Evolutionary conservation across 2,329 filamentous ascomycete genomes (phyloP).

Genomic region (Hymenoscyphus repandus): DNA sequence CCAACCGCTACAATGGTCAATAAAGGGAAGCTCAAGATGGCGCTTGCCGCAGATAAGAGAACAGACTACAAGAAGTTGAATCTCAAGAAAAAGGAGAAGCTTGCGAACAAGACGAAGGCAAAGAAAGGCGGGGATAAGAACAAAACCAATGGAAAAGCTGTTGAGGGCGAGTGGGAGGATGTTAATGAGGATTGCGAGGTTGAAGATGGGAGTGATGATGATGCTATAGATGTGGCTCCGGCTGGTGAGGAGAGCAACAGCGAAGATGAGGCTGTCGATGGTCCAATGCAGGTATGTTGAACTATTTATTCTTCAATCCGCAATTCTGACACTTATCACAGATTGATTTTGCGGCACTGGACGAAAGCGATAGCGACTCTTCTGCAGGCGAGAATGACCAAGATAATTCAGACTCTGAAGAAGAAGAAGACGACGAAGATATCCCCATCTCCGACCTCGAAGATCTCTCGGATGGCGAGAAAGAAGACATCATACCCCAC

Average conservation of each 20-base stretch:
- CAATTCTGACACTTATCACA: slow-evolving; percentile 24
- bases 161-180: slow-evolving; percentile 38
- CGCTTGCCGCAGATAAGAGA: slow-evolving; percentile 50
- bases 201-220: slow-evolving; percentile 28
- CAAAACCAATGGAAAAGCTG: slow-evolving; percentile 25
- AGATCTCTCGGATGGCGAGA: slow-evolving; percentile 71
- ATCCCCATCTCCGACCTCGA: slow-evolving; percentile 86
- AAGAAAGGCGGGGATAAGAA: slow-evolving; percentile 36
- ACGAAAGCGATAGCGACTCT: slow-evolving; percentile 56
- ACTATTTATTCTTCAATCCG: neutral
- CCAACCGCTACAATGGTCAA: slow-evolving; percentile 28
- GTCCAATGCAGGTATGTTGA: slow-evolving; percentile 19
- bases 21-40: slow-evolving; percentile 46
- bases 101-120: slow-evolving; percentile 42
- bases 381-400: slow-evolving; percentile 42
- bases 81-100: slow-evolving; percentile 33
- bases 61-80: slow-evolving; percentile 44
- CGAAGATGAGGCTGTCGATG: slow-evolving; percentile 29
- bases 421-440: slow-evolving; percentile 76
- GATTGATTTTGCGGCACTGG: slow-evolving; percentile 49
- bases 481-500: slow-evolving; percentile 81
- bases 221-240: slow-evolving; percentile 18
- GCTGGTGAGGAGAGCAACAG: slow-evolving; percentile 35
- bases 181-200: slow-evolving; percentile 31
- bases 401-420: slow-evolving; percentile 44